Conservation (phyloP, 768 basidiomycete genomes). For the Boletus vinaceobasis region DNA sequence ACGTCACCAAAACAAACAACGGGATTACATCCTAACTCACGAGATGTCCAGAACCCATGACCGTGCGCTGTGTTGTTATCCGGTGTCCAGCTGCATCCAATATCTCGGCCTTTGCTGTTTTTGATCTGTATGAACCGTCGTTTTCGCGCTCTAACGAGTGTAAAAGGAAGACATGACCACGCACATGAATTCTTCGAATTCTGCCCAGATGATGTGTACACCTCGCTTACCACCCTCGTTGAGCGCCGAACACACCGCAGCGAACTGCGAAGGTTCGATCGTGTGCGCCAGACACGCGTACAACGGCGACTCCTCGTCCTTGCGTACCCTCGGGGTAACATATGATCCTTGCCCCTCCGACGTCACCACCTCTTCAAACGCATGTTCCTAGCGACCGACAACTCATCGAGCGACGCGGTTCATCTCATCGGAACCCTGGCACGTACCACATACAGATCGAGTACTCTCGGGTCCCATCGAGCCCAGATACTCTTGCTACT, state of each 20-base stretch:
- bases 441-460: slow-evolving; percentile 26
- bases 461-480: slow-evolving; percentile 23
- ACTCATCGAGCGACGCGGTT: background rate
- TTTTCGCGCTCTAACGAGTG: background rate
- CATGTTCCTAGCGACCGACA: slow-evolving; percentile 18
- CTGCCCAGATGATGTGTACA: slow-evolving; percentile 30
- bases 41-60: slow-evolving; percentile 30
- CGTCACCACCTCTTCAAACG: slow-evolving; percentile 19
- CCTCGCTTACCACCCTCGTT: slow-evolving; percentile 10
- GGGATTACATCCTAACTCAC: slow-evolving; percentile 7
- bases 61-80: slow-evolving; percentile 17
- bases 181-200: slow-evolving; percentile 30
- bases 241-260: slow-evolving; percentile 15
- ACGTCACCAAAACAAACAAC: background rate
- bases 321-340: slow-evolving; percentile 24
- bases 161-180: background rate
- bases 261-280: slow-evolving; percentile 22
- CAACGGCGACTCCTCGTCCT: slow-evolving; percentile 28
- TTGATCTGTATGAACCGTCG: slow-evolving; percentile 14
- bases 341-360: slow-evolving; percentile 8
- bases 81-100: slow-evolving; percentile 25
- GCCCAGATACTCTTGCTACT: slow-evolving; percentile 17
- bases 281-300: slow-evolving; percentile 27
- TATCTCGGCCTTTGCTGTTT: slow-evolving; percentile 25
- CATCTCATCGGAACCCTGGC: no score